Evolutionary conservation across 345 rosid species (phyloP), one percentile per base, ranked within the genome.

Genomic region (Corymbia maculata): DNA sequence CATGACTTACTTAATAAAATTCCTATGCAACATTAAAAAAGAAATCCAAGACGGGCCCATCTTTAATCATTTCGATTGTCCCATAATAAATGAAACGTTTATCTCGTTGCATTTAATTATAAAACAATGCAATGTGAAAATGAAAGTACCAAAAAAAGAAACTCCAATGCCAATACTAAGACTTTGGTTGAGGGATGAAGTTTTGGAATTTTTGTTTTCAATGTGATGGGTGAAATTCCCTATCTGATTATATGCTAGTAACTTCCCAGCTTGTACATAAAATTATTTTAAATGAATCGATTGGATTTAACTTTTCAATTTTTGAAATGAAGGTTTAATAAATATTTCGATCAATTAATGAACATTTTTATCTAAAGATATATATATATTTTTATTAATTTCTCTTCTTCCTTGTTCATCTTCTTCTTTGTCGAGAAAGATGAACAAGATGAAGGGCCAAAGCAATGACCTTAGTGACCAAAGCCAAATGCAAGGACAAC

Each of bases 301-400:
- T 75, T 17, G 13, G 13, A 17, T 75, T 75, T 36, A 3, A 36
- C 17, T 36, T 70, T 70, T 70, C 5, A 75, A 75, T 16, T 4
- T 17, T 13, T 36, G 3, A 36, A 36, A 36, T 36, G 42, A 36
- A 36, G 4, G 42, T 36, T 4, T 36, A 36, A 36, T 13, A 61
- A 61, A 26, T 26, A 24, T 61, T 61, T 30, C 30, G 26, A 13
- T 14, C 9, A 26, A 5, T 26, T 28, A 11, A 12, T n/a, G 68
- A 30, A 7, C 68, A 26, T 26, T 11, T 61, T 61, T 2, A 6
- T 59, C 30, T 7, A 26, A 26, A 59, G n/a, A 26, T 26, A 7
- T 7, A 17, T 19, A n/a, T n/a, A n/a, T n/a, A n/a, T 8, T 55
- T 8, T 21, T 21, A 4, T 9, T 0, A 3, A 4, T 21, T 9